Conservation (phyloP, 306 rosid genomes). For the Phaseolus lunatus region DNA sequence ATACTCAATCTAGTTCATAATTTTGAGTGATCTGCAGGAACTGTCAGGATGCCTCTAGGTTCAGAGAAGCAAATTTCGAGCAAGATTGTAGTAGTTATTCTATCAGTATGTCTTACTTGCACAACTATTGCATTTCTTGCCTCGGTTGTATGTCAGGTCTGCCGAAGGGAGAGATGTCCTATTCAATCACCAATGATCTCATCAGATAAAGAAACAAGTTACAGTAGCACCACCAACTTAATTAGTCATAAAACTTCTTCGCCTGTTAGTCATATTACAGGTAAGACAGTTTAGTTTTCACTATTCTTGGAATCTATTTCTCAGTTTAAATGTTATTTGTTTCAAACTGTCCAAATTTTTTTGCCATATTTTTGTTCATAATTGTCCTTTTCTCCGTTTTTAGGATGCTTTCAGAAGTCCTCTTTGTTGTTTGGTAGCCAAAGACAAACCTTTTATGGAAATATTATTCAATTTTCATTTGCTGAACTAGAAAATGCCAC, state of each 20-base stretch:
- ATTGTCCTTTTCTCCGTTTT: constrained; percentile 9
- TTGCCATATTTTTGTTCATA: constrained; percentile 19
- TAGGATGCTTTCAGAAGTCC: constrained; percentile 79
- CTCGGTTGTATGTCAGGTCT: constrained; percentile 63
- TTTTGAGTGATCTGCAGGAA: constrained; percentile 66
- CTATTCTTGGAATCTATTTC: constrained; percentile 10
- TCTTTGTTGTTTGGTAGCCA: constrained; percentile 66
- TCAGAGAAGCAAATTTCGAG: constrained; percentile 68
- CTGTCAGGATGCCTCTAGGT: constrained; percentile 49
- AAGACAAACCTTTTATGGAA: constrained; percentile 67
- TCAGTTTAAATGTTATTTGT: constrained; percentile 2
- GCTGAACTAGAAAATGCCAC: constrained; percentile 86
- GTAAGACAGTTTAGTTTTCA: constrained; percentile 49
- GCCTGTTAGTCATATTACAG: constrained; percentile 58
- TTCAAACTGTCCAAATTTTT: constrained; percentile 11
- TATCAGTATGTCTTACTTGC: constrained; percentile 62
- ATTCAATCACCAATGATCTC: constrained; percentile 61
- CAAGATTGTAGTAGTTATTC: constrained; percentile 66
- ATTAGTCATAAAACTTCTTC: constrained; percentile 65
- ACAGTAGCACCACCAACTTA: constrained; percentile 67
- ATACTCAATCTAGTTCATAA: constrained; percentile 32
- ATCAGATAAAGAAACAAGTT: constrained; percentile 73
- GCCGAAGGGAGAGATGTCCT: constrained; percentile 56
- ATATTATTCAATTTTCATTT: constrained; percentile 74
- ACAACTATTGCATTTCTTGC: constrained; percentile 73